Base-by-base conservation (phyloP, 2,329 filamentous ascomycete species). In the Penicillium sumatraense region DNA sequence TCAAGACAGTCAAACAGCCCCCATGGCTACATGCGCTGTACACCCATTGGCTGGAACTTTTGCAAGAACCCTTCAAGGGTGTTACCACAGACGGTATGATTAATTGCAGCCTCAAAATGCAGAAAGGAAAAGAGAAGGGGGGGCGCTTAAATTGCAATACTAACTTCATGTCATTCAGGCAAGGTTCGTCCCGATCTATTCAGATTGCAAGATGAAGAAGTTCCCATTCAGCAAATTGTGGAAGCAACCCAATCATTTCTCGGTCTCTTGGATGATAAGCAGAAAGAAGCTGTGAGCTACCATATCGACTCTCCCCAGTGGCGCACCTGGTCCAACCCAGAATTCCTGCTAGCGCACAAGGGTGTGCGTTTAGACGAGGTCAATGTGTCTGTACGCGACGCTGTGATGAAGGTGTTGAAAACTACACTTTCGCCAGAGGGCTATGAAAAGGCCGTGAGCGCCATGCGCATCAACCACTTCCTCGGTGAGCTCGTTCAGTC, bases 401-500 rank as follows among this genome's bases (percentile, higher is more conserved):
- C 80, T 23, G 80, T 87, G 5, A 74, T 90, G 33, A 69, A 71
- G 5, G 73, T 91, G 3, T 74, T 91, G 1, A 62, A 81, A 49
- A 68, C 78, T 0, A 84, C 86, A 0, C 79, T 91, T 0, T 90
- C 87, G 0, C 81, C 85, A 0, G 86, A 89, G 67, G 89, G 89
- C 13, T 92, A 90, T 72, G 71, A 81, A 16, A 91, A 92, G 65
- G 88, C 88, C 8, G 53, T 87, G 1, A 80, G 77, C 0, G 88
- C 88, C 0, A 91, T 90, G 87, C 84, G 85, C 54, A 85, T 90
- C 68, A 91, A 92, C 71, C 85, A 87, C 52, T 91, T 91, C 73
- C 81, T 92, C 0, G 89, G 89, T 41, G 81, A 89, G 56, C 79
- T 91, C 0, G 85, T 89, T 47, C 67, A 83, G 29, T 80, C 84